These are phyloP conservation scores for Coprinopsis cinerea DNA, from an alignment of 768 basidiomycete genomes.

Conservation along the genomic window DNA sequence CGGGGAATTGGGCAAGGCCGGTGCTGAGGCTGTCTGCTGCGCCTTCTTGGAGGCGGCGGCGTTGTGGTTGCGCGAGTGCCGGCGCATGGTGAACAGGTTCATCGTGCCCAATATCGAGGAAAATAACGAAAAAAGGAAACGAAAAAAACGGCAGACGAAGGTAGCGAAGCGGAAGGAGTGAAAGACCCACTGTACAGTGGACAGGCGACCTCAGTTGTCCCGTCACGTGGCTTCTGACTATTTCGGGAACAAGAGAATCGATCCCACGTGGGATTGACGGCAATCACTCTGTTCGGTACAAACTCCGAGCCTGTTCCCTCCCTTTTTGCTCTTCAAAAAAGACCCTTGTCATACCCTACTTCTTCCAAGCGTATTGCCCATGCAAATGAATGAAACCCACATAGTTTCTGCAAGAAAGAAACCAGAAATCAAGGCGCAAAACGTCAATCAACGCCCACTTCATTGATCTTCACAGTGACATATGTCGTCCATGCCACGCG, in stretches of 20 bases:
- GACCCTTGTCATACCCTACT: too few relatives aligned
- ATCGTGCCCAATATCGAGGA: slow-evolving; percentile 7
- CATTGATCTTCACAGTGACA: slow-evolving; percentile 5
- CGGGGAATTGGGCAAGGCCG: slow-evolving; percentile 12
- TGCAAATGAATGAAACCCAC: too few relatives aligned
- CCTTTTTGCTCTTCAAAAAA: background rate
- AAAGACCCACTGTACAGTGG: background rate
- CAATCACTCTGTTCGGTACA: slow-evolving; percentile 15
- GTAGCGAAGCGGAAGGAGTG: background rate
- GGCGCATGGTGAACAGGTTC: slow-evolving; percentile 19
- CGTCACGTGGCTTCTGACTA: slow-evolving; percentile 9
- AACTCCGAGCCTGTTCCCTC: background rate
- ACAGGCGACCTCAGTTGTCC: too few relatives aligned
- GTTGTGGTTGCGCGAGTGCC: slow-evolving; percentile 11
- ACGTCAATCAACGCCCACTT: background rate
- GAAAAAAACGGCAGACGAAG: slow-evolving; percentile 10
- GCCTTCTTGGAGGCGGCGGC: slow-evolving; percentile 13
- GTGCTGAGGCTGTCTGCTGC: slow-evolving; percentile 7
- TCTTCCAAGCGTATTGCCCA: too few relatives aligned
- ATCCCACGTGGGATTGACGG: slow-evolving; percentile 25
- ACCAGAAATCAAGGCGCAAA: too few relatives aligned
- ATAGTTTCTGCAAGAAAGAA: too few relatives aligned
- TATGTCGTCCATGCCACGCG: slow-evolving; percentile 1
- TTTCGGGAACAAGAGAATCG: slow-evolving; percentile 23
- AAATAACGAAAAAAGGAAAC: slow-evolving; percentile 5